Conservation (phyloP, 495 filamentous ascomycete genomes). For the Rusavskia elegans region DNA sequence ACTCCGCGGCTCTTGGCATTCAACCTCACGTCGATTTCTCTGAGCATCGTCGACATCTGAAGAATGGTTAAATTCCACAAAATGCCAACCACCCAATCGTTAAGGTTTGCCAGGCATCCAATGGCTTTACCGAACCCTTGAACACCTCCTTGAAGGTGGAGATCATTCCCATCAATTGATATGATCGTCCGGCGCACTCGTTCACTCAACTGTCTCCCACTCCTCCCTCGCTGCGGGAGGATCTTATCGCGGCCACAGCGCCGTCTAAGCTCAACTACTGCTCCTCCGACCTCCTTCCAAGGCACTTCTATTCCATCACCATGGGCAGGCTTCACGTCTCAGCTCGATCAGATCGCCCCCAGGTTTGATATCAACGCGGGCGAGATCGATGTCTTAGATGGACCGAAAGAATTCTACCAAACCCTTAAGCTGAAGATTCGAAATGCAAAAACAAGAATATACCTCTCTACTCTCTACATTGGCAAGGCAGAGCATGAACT, state of each 20-base stretch:
- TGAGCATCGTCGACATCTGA: no score
- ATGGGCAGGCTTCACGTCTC: constrained; percentile 52
- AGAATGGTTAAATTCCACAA: no score
- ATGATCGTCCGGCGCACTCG: background rate
- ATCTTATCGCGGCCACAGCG: background rate
- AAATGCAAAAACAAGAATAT: constrained; percentile 62
- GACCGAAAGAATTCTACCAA: constrained; percentile 72
- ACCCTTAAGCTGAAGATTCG: constrained; percentile 78
- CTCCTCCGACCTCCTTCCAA: background rate
- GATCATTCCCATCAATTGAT: background rate
- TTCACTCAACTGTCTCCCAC: background rate
- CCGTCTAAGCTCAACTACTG: background rate
- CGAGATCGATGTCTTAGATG: constrained; percentile 63
- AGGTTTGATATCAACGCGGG: constrained; percentile 72
- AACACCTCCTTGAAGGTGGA: background rate
- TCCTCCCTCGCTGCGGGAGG: background rate
- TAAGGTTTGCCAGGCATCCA: background rate
- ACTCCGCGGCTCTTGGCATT: no score
- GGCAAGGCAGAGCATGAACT: constrained; percentile 88
- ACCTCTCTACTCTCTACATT: constrained; percentile 88
- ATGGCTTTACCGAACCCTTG: background rate
- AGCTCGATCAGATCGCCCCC: constrained; percentile 79
- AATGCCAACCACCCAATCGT: no score
- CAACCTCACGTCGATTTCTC: no score
- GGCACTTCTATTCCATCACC: constrained; percentile 14